Conservation (phyloP, 106 monocot species). For the Dendrobium officinale region DNA sequence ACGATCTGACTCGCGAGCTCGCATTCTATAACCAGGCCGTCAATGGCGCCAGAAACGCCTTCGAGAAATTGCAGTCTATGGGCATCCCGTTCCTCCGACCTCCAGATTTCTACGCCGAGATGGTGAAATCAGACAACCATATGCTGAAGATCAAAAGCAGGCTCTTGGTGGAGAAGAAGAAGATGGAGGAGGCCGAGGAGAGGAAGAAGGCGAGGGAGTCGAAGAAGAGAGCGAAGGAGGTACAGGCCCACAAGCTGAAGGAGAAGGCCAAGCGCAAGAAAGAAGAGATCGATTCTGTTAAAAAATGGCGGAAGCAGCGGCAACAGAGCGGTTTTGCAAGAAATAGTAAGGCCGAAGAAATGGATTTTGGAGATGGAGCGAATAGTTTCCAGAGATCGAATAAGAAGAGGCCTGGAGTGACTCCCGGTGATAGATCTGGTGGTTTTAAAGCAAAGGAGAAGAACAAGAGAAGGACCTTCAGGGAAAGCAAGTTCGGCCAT, state of each 20-base stretch:
- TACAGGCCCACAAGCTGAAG: constrained; percentile 67
- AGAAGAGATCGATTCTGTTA: constrained; percentile 80
- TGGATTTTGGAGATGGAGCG: constrained; percentile 31
- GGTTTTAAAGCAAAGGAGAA: constrained; percentile 26
- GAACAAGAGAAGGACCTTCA: constrained; percentile 42
- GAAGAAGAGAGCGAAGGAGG: constrained; percentile 79
- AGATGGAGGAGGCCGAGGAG: constrained; percentile 87
- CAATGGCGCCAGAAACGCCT: constrained; percentile 62
- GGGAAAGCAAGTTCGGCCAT: constrained; percentile 66
- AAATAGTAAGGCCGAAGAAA: constrained; percentile 29
- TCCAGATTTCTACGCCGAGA: constrained; percentile 89
- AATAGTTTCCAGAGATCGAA: constrained; percentile 23
- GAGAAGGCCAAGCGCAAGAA: constrained; percentile 81
- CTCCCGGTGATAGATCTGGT: constrained; percentile 73
- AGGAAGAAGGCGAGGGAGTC: constrained; percentile 85
- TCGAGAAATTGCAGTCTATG: constrained; percentile 48
- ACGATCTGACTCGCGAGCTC: constrained; percentile 78
- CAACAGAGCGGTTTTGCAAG: constrained; percentile 68
- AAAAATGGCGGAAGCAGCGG: constrained; percentile 98
- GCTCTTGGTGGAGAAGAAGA: constrained; percentile 72
- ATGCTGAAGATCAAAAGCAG: constrained; percentile 89
- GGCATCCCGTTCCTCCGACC: constrained; percentile 72
- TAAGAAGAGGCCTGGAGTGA: constrained; percentile 45
- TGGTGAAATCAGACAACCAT: constrained; percentile 82
- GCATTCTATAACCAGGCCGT: constrained; percentile 87